These are phyloP conservation scores for Termitomyces sp. DNA, from an alignment of 768 basidiomycete genomes.

Conservation along the genomic window DNA sequence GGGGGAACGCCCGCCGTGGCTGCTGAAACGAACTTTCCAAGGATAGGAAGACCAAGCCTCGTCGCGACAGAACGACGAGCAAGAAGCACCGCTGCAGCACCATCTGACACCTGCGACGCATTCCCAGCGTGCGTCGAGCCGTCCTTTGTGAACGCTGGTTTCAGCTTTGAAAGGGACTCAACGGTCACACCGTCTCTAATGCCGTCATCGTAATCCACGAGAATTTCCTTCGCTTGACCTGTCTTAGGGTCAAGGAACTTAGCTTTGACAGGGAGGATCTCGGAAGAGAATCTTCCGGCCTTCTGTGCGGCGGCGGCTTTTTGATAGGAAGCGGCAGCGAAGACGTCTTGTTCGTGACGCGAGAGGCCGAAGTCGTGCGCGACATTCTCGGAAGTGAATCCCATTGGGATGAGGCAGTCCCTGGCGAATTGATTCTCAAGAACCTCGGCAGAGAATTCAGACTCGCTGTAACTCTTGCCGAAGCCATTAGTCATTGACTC, in stretches of 20 bases:
- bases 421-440: slow-evolving; percentile 64
- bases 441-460: slow-evolving; percentile 65
- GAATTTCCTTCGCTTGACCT: slow-evolving; percentile 59
- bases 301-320: slow-evolving; percentile 81
- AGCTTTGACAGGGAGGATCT: slow-evolving; percentile 84
- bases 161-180: slow-evolving; percentile 76
- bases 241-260: slow-evolving; percentile 74
- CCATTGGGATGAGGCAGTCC: slow-evolving; percentile 89
- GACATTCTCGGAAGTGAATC: slow-evolving; percentile 93
- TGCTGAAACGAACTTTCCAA: slow-evolving; percentile 82
- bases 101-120: slow-evolving; percentile 89
- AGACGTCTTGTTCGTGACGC: slow-evolving; percentile 74
- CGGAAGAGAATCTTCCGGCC: slow-evolving; percentile 76
- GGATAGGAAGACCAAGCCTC: slow-evolving; percentile 76
- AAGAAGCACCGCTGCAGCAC: slow-evolving; percentile 88
- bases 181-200: slow-evolving; percentile 82
- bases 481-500: slow-evolving; percentile 88
- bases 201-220: slow-evolving; percentile 83
- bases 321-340: slow-evolving; percentile 82
- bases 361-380: slow-evolving; percentile 76
- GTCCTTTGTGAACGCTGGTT: slow-evolving; percentile 78
- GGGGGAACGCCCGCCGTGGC: slow-evolving; percentile 81
- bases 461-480: slow-evolving; percentile 48
- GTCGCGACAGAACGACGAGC: slow-evolving; percentile 77
- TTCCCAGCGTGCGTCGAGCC: slow-evolving; percentile 83